phyloP scores from a whole-genome alignment of 164 flowering plant genomes.

The Warburgia ugandensis region DNA sequence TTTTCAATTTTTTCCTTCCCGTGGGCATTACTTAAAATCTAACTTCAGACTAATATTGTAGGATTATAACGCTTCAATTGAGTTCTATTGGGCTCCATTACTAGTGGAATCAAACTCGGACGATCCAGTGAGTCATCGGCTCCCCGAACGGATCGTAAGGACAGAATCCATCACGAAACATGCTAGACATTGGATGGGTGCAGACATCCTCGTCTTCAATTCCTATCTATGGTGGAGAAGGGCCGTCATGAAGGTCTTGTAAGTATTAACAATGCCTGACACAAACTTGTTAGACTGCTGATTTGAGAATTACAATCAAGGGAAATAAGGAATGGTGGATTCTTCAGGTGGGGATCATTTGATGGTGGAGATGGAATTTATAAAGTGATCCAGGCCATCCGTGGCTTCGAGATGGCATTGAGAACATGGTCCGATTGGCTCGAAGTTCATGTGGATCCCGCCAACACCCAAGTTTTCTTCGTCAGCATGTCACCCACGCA shows the following conservation, averaged over 20 bases:
- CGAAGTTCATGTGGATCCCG: conserved; percentile 45
- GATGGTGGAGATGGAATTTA: conserved; percentile 35
- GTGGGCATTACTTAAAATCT: too few relatives aligned
- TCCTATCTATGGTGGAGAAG: conserved; percentile 82
- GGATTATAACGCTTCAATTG: conserved; percentile 80
- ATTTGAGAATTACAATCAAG: neutral
- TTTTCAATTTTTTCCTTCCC: too few relatives aligned
- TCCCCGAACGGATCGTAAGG: conserved; percentile 48
- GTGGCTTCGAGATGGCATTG: conserved; percentile 56
- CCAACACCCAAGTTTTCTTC: conserved; percentile 45
- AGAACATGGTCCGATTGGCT: conserved; percentile 74
- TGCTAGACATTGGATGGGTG: conserved; percentile 60
- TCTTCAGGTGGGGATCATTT: conserved; percentile 52
- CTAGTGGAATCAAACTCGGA: conserved; percentile 88
- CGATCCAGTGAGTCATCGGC: conserved; percentile 45
- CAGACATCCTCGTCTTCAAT: conserved; percentile 69
- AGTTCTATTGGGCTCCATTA: conserved; percentile 85
- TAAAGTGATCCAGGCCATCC: conserved; percentile 42
- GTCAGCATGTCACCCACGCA: conserved; percentile 68
- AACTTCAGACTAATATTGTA: too few relatives aligned
- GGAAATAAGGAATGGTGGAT: neutral
- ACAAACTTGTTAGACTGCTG: neutral
- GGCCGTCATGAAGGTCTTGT: conserved; percentile 49
- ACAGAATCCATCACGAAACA: conserved; percentile 56
- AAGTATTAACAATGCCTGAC: conserved; percentile 26